Evolutionary conservation across 2,329 filamentous ascomycete genomes (phyloP), one percentile per base, ranked within the genome.

Genomic region (Myriangium duriaei): DNA sequence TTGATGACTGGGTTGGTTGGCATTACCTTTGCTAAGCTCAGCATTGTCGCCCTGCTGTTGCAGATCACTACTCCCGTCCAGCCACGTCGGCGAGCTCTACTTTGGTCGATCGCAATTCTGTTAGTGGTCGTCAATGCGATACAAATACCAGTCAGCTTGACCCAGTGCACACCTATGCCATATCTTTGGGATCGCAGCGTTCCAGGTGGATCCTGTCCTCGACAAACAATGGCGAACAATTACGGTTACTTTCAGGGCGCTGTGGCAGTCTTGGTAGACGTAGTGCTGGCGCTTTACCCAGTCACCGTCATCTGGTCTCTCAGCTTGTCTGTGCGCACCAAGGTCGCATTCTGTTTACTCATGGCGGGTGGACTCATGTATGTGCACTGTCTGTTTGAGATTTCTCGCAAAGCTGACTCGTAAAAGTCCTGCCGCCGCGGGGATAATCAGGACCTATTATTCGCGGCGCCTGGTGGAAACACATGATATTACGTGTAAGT

Each of bases 201-300:
- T n/a, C 16, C 18, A 6, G 26, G 21, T 10, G 36, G 36, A 11
- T 15, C 17, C 29, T 39, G 36, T 18, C 36, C 35, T 9, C 35
- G 35, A 14, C 28, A 30, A 11, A 7, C 12, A 6, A n/a, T 33
- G 3, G 36, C 36, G 7, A 30, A 19, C 6, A 39, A 39, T 19
- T 39, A 19, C 28, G 32, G 32, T 30, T 39, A 39, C 15, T 21
- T 39, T 2, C 36, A 39, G 19, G 36, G 36, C 11, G 35, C 35
- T 12, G 16, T 37, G 11, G 35, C 16, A 9, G 17, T 32, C 4
- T 11, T 21, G 5, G 14, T 15, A 11, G 36, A 39, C 14, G 14
- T 39, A n/a, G 16, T 14, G 7, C 36, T 39, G n/a, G 36, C 36
- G 7, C 30, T 39, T 5, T 39, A 30, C 28, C 36, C 36, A 11